A percentile compares a stretch with the other conserved stretches of the same genome.
Conservation (phyloP, 208 protist species). For the Leishmania turanica region DNA sequence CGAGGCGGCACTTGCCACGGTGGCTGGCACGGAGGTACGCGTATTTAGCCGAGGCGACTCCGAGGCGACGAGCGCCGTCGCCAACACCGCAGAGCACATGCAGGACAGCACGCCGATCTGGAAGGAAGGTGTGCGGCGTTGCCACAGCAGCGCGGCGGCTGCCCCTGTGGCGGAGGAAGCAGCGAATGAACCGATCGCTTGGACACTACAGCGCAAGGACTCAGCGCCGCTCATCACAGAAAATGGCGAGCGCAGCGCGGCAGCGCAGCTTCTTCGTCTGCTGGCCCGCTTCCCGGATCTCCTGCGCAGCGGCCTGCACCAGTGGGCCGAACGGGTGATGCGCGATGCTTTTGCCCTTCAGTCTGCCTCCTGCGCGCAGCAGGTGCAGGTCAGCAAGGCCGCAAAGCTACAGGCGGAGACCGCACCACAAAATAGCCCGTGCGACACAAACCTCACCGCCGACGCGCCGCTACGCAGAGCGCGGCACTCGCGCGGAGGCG, state of each 20-base stretch:
- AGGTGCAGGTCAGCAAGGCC: neutral
- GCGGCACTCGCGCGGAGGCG: neutral
- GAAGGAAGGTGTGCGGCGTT: neutral
- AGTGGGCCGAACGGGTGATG: slow-evolving; percentile 9
- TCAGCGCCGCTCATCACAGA: neutral
- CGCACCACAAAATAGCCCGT: neutral
- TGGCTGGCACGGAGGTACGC: neutral
- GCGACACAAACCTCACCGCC: neutral
- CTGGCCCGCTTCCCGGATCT: neutral
- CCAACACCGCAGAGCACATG: neutral
- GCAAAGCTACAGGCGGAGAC: neutral
- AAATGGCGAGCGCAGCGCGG: neutral
- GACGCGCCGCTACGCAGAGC: neutral
- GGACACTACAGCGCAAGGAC: neutral
- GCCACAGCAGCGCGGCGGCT: neutral
- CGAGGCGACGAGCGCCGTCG: neutral
- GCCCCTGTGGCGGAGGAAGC: neutral
- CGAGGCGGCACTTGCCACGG: slow-evolving; percentile 19
- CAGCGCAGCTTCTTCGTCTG: neutral
- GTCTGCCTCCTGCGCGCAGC: neutral
- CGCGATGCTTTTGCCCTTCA: neutral
- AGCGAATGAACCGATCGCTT: neutral
- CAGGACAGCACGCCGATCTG: neutral
- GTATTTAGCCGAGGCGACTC: neutral
- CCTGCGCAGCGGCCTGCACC: neutral